A percentile compares a stretch with the other conserved stretches of the same genome.
These are phyloP conservation scores for Gossypium longicalyx DNA, from an alignment of 345 rosid genomes.

Conservation along the genomic window DNA sequence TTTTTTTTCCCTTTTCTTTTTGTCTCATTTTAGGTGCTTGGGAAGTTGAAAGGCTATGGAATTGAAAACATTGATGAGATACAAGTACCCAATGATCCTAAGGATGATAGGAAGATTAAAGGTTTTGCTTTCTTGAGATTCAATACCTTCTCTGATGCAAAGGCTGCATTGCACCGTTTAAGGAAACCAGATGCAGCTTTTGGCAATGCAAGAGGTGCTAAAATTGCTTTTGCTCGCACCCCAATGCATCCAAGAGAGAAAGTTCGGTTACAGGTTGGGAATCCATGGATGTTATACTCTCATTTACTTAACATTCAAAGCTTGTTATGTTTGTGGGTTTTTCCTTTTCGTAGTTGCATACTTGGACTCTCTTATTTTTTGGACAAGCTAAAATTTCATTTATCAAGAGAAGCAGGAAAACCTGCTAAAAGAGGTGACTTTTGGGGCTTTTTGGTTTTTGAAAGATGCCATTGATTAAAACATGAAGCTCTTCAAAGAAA, in stretches of 20 bases:
- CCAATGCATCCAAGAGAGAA: constrained; percentile 1
- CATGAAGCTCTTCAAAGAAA: background rate
- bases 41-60: constrained; percentile 18
- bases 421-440: constrained; percentile 2
- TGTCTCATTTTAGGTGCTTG: constrained; percentile 11
- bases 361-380: background rate
- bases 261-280: constrained; percentile 15
- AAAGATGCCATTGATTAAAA: constrained; percentile 3
- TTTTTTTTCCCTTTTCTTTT: background rate
- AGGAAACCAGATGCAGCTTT: constrained; percentile 14
- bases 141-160: constrained; percentile 14
- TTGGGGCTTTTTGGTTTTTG: background rate
- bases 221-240: constrained; percentile 14
- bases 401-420: background rate
- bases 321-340: background rate
- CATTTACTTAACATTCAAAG: background rate
- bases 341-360: background rate
- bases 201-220: constrained; percentile 13
- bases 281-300: background rate
- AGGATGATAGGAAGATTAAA: constrained; percentile 9
- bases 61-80: constrained; percentile 19
- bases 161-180: constrained; percentile 11
- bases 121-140: constrained; percentile 22
- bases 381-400: background rate
- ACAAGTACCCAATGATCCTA: constrained; percentile 5